Evolutionary conservation across 2,329 filamentous ascomycete genomes (phyloP), one percentile per base, ranked within the genome.

Genomic region (Blumeriella jaapii): DNA sequence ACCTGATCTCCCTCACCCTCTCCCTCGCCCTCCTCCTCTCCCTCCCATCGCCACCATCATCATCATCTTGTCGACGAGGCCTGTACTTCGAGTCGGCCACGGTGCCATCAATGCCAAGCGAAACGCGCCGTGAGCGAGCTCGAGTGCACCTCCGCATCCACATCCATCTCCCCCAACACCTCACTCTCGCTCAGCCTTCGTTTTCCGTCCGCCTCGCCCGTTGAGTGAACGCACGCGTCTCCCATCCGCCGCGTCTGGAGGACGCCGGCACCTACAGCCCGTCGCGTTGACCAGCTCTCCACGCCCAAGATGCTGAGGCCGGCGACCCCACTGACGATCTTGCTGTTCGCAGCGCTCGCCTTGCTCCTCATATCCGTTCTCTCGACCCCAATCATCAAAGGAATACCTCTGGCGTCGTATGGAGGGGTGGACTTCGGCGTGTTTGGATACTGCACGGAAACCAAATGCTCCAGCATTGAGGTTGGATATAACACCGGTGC

Each of bases 361-460:
- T 67, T 96, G 43, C 69, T 96, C 34, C 67, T 96, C 29, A 68
- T 98, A 24, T 83, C 86, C 29, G 83, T 87, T 24, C 64, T 98
- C n/a, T 94, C 89, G 1, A 87, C 85, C 0, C 91, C 91, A 12
- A 76, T 98, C 48, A 80, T 96, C 55, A 77, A 81, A 54, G 71
- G 68, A 16, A 93, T 98, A 29, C 84, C 86, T 7, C 68, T 98
- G 26, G 87, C 82, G 23, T 77, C 74, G 34, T 89, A 78, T 55
- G 63, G 78, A 26, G 77, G 79, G 50, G 74, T 83, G 49, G 78
- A 77, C 48, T 95, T 93, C 65, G 91, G 91, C 31, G 87, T 96
- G 31, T 89, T 96, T 63, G 91, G 91, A 16, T 93, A 75, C 53
- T 98, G 91, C 60, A 68, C 74, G 46, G 64, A 61, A 24, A 58